These are phyloP conservation scores for Chytridium lagenaria DNA, from an alignment of 371 early-diverging fungal genomes.

Conservation along the genomic window DNA sequence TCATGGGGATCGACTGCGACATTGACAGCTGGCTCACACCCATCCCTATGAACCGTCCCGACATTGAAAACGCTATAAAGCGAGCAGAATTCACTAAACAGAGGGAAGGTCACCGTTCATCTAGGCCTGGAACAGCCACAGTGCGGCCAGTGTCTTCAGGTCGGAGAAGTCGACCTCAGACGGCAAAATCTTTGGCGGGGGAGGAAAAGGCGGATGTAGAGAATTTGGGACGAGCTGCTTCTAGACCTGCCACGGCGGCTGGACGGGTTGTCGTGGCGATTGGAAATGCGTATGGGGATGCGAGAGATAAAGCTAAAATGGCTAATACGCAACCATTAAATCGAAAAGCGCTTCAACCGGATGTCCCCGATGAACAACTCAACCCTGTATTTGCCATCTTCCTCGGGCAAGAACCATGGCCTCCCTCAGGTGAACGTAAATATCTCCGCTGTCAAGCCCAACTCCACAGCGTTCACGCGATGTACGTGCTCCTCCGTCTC, in stretches of 20 bases:
- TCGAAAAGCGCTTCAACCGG: neutral
- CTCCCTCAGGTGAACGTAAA: slow-evolving; percentile 25
- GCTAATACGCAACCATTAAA: slow-evolving; percentile 1
- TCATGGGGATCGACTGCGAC: neutral
- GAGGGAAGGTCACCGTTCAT: neutral
- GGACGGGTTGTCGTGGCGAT: neutral
- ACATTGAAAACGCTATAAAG: neutral
- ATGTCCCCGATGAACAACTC: neutral
- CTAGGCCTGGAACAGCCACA: neutral
- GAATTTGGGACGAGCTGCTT: neutral
- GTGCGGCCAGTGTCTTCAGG: neutral
- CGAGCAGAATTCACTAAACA: neutral
- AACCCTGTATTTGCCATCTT: slow-evolving; percentile 16
- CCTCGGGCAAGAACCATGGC: slow-evolving; percentile 33
- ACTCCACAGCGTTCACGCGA: neutral
- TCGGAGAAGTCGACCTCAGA: neutral
- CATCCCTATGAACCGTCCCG: slow-evolving; percentile 7
- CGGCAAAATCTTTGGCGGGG: neutral
- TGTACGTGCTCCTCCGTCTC: neutral
- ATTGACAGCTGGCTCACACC: neutral
- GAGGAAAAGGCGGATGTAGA: neutral
- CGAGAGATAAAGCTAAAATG: neutral
- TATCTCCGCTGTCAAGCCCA: slow-evolving; percentile 29
- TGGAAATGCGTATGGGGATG: slow-evolving; percentile 9
- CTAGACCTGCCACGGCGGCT: slow-evolving; percentile 8